Conservation (phyloP, 345 rosid species). For the Heritiera fomes region DNA sequence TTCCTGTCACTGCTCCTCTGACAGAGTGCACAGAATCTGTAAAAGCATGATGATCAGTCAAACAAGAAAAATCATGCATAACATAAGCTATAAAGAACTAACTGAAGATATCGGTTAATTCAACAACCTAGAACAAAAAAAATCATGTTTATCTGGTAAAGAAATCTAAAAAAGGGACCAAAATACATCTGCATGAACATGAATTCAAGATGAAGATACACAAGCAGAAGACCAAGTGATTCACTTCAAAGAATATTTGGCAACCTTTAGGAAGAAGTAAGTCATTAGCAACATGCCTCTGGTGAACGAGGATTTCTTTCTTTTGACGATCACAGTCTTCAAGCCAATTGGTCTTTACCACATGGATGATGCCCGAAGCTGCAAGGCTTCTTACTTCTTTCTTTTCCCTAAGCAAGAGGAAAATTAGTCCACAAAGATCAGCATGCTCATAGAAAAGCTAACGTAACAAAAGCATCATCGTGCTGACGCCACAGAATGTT, state of each 20-base stretch:
- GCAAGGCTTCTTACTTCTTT: conserved; percentile 76
- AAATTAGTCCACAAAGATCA: conserved; percentile 8
- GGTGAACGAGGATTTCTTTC: conserved; percentile 70
- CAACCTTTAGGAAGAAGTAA: conserved; percentile 87
- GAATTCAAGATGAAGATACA: conserved; percentile 17
- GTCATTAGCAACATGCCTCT: conserved; percentile 65
- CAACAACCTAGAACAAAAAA: conserved; percentile 16
- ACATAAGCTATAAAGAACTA: conserved; percentile 4
- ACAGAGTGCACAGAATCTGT: conserved; percentile 50
- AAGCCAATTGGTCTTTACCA: conserved; percentile 83
- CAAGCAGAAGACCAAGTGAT: not conserved
- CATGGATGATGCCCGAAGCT: conserved; percentile 78
- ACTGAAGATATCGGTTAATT: conserved; percentile 16
- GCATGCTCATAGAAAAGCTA: not conserved
- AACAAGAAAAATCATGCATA: conserved; percentile 17
- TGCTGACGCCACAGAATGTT: not conserved
- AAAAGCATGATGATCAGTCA: conserved; percentile 26
- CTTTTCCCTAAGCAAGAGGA: conserved; percentile 61
- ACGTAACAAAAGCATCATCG: not conserved
- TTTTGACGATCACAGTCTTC: conserved; percentile 79
- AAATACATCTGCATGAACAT: conserved; percentile 2
- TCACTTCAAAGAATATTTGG: conserved; percentile 21
- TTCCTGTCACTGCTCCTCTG: conserved; percentile 47
- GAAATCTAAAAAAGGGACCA: not conserved
- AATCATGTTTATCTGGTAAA: not conserved